A percentile compares a stretch with the other conserved stretches of the same genome.
These are phyloP conservation scores for Serendipita sp. DNA, from an alignment of 768 basidiomycete genomes.

Conservation along the genomic window DNA sequence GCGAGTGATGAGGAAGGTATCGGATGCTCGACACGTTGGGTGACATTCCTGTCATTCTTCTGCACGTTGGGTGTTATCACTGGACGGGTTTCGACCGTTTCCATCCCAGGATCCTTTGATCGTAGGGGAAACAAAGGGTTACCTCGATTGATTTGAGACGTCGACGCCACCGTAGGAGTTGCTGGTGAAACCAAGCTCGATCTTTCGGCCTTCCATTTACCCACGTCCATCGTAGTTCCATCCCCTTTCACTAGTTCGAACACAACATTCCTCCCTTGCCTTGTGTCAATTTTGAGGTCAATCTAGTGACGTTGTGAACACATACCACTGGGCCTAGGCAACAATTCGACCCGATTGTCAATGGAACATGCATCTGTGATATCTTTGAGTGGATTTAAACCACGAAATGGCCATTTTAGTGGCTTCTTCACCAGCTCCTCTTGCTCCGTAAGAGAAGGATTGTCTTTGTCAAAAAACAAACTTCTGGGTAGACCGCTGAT, in stretches of 20 bases:
- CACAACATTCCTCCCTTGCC: neutral
- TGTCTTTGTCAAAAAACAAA: neutral
- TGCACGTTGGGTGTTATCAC: too few relatives aligned
- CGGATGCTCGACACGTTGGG: too few relatives aligned
- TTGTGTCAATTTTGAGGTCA: neutral
- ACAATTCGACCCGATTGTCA: neutral
- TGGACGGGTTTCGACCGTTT: too few relatives aligned
- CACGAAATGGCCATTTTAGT: neutral
- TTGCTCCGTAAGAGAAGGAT: neutral
- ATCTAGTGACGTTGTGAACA: neutral
- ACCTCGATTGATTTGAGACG: too few relatives aligned
- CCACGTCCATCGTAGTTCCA: neutral
- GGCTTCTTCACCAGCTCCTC: neutral
- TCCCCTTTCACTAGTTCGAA: neutral
- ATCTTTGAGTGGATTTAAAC: neutral
- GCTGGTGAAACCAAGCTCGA: neutral
- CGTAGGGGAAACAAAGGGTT: too few relatives aligned
- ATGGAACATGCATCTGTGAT: neutral
- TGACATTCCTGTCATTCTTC: too few relatives aligned
- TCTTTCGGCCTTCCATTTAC: neutral
- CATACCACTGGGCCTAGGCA: neutral
- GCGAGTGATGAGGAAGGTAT: neutral
- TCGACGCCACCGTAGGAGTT: too few relatives aligned
- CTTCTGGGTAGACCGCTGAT: neutral
- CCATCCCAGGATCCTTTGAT: too few relatives aligned